Percentiles rank a stretch among this genome's conserved stretches.
Evolutionary conservation across 2,329 filamentous ascomycete species (phyloP).

Genomic region (Sporothrix brunneoviolacea): DNA sequence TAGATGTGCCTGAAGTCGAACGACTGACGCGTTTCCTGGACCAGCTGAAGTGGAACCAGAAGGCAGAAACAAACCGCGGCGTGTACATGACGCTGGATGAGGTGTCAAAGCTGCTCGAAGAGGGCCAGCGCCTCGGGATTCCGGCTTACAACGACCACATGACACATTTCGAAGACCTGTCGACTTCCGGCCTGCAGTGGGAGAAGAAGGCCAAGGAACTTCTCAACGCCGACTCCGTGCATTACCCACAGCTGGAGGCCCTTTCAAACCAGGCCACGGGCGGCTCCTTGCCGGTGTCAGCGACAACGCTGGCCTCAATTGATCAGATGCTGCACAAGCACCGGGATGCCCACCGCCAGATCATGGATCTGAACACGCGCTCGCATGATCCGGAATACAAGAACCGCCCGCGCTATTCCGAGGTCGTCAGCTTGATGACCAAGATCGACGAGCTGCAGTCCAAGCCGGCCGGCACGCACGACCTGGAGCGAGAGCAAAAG

Average conservation of each 20-base stretch:
- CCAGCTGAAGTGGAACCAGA: slow-evolving; percentile 82
- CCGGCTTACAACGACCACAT: slow-evolving; percentile 75
- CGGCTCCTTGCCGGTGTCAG: slow-evolving; percentile 68
- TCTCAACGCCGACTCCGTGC: slow-evolving; percentile 82
- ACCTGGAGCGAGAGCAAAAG: slow-evolving; percentile 90
- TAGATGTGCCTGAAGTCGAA: slow-evolving; percentile 85
- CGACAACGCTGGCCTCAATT: slow-evolving; percentile 71
- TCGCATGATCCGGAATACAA: slow-evolving; percentile 68
- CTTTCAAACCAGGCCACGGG: slow-evolving; percentile 72
- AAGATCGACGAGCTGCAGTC: slow-evolving; percentile 83
- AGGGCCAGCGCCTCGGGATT: slow-evolving; percentile 71
- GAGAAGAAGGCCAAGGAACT: slow-evolving; percentile 88
- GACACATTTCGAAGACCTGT: slow-evolving; percentile 67
- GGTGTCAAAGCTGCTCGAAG: slow-evolving; percentile 69
- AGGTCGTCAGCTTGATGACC: slow-evolving; percentile 86
- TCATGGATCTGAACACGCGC: slow-evolving; percentile 71
- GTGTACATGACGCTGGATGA: slow-evolving; percentile 68
- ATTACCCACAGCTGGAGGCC: slow-evolving; percentile 91
- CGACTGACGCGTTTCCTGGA: slow-evolving; percentile 72
- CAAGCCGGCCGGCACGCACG: slow-evolving; percentile 82
- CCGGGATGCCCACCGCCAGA: slow-evolving; percentile 84
- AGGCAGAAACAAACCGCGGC: slow-evolving; percentile 58
- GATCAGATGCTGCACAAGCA: slow-evolving; percentile 95
- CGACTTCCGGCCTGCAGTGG: slow-evolving; percentile 74
- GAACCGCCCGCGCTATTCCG: slow-evolving; percentile 77